Evolutionary conservation across 805 yeast genomes (phyloP), one percentile per base, ranked within the genome.

Genomic region (Candida nonsorbophila): DNA sequence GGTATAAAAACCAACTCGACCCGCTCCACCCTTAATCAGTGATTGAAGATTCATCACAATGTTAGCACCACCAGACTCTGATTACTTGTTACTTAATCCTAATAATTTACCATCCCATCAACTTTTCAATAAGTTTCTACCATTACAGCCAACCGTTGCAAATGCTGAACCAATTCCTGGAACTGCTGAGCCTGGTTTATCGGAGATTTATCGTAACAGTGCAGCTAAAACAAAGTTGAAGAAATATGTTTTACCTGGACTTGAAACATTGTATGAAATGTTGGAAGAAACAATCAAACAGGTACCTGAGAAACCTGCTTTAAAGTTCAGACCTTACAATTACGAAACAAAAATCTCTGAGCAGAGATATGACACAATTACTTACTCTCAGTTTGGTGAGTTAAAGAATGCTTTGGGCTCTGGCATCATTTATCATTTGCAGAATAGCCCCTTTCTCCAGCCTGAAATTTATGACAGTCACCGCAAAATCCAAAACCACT

Each of bases 391-490:
- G 29, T 62, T 73, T 15, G 62, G 64, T 11, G 38, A 47, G 16
- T 56, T 74, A 34, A 65, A 74, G 28, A 53, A 55, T 22, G 42
- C 59, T 29, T 57, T 77, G 16, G 87, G 84, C 4, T 51, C 79
- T 8, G 87, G 85, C 14, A 42, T 36, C 36, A 45, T 25, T 38
- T 41, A 41, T 28, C 46, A 67, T 20, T 72, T 75, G 18, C 38
- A 30, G 17, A 40, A 43, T 22, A 48, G 49, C 22, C 51, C 51
- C 3, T 52, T 34, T 28, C 33, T 44, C 29, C 32, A 42, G 31
- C 14, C 34, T n/a, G 27, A 25, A 8, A 25, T 39, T 29, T 40
- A 34, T 37, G 49, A 51, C 36, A 31, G 53, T 32, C 51, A 63
- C 49, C 12, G 37, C 38, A 47, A 52, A 36, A 53, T 55, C 29